Conservation (phyloP, 305 asterid species). For the Plantago lanceolata region DNA sequence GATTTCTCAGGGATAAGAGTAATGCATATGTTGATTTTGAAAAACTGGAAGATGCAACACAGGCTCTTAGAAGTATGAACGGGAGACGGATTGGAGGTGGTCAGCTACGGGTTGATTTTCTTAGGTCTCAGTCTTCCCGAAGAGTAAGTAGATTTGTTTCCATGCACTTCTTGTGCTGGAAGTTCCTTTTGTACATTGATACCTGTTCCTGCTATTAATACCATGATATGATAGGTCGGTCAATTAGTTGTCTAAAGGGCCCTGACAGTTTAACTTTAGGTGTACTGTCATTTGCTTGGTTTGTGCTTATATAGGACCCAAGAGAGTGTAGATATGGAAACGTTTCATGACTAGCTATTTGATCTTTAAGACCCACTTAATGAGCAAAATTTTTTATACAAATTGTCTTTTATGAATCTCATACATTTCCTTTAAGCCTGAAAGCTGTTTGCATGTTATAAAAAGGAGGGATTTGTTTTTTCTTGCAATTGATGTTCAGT, state of each 20-base stretch:
- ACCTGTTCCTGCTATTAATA: conserved; percentile 2
- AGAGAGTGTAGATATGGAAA: neutral
- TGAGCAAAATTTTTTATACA: too few species aligned
- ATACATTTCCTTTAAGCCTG: too few species aligned
- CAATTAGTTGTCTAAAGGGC: neutral
- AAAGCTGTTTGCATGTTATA: too few species aligned
- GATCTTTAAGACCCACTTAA: neutral
- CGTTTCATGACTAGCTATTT: neutral
- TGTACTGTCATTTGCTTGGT: neutral
- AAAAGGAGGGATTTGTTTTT: neutral
- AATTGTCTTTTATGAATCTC: too few species aligned
- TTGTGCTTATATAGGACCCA: neutral
- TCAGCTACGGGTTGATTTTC: conserved; percentile 88
- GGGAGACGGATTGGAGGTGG: conserved; percentile 68
- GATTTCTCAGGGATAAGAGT: conserved; percentile 68
- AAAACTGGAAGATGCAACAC: conserved; percentile 73
- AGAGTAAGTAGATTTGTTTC: conserved; percentile 52
- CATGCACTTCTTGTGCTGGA: conserved; percentile 11
- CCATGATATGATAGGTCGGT: neutral
- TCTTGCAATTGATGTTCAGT: neutral
- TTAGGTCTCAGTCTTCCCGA: conserved; percentile 78
- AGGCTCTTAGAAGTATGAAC: conserved; percentile 72
- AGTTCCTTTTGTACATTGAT: conserved; percentile 7
- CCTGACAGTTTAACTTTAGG: neutral
- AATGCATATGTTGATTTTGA: conserved; percentile 80